Percentiles rank a stretch among this genome's conserved stretches.
Evolutionary conservation across 2,329 filamentous ascomycete species (phyloP).

Genomic region (Monosporascus sp.): DNA sequence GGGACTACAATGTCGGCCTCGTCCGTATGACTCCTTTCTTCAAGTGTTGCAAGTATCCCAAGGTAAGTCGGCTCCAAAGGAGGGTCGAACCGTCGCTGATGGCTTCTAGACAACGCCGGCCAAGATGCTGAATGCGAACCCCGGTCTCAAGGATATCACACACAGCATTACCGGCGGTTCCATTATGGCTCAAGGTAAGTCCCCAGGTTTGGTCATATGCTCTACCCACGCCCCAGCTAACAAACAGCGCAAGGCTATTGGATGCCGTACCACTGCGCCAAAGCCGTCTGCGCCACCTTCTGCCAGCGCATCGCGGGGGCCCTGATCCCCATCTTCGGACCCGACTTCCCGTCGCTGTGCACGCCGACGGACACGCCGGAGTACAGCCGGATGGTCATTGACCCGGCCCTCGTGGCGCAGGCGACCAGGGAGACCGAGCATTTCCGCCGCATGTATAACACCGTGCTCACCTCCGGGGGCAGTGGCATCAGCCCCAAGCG

Average conservation of each 20-base stretch:
- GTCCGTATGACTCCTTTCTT: constrained; percentile 94
- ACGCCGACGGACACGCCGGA: constrained; percentile 56
- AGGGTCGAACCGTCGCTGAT: constrained; percentile 53
- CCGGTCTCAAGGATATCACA: constrained; percentile 80
- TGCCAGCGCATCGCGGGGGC: constrained; percentile 80
- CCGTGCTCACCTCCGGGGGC: constrained; percentile 12
- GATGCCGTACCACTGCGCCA: constrained; percentile 87
- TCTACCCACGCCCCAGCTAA: constrained; percentile 1
- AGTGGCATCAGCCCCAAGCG: constrained; percentile 9
- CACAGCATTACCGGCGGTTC: constrained; percentile 93
- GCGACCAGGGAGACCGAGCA: constrained; percentile 46
- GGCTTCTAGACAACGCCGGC: constrained; percentile 84
- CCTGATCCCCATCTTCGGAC: constrained; percentile 85
- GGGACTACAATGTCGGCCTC: constrained; percentile 94
- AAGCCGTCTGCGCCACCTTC: constrained; percentile 83
- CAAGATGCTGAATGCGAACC: constrained; percentile 74
- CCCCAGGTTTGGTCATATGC: constrained; percentile 11
- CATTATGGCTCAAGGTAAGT: constrained; percentile 78
- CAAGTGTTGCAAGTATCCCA: constrained; percentile 81
- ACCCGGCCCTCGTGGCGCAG: constrained; percentile 45
- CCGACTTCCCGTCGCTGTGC: constrained; percentile 71
- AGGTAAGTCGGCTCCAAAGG: constrained; percentile 50
- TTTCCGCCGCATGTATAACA: constrained; percentile 32
- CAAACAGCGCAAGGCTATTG: constrained; percentile 69
- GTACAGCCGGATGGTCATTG: constrained; percentile 64